Base-by-base conservation (phyloP, 164 flowering plant genomes). In the Berberis thunbergii region DNA sequence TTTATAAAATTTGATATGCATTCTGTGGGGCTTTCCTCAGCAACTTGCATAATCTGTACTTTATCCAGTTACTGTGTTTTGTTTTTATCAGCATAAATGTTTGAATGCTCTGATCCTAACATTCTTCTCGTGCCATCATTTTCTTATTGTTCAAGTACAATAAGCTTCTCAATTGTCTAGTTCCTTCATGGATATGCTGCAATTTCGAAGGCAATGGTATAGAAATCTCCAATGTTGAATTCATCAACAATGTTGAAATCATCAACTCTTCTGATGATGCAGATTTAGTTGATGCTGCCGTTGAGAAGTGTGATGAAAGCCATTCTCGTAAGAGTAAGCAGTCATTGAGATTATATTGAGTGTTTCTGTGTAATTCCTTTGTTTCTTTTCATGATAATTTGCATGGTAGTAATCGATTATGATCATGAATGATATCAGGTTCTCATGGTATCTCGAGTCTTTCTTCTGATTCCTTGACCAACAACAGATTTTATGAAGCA, bases 161-260 rank as follows among this genome's bases (percentile, higher is more conserved):
- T 72, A 88, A 81, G 78, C 84, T 91, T 70, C 78, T 54, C 64
- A 69, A 69, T 67, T 70, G 77, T 69, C 83, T 76, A 74, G 77
- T 89, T 70, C 97, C 99, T 54, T 75, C 86, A 54, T 87, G 96
- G 96, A 82, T 95, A 74, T 74, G 78, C 82, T 95, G 96, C 78
- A 77, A 83, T 71, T 62, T 88, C 74, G 96, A 89, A 72, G 96
- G 94, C 63, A 95, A 86, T 73, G 78, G 58, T 4, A 71, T 61
- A 58, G 82, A 75, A 59, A 54, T 67, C 4, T 69, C 71, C 13
- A 62, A 59, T 67, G 84, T 84, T 67, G 86, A 82, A 60, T 64
- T 72, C 52, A 52, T 67, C 4, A 68, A 70, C 13, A 62, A 59
- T 67, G 84, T 84, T 67, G 86, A 82, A 60, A 63, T 72, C 52